A percentile compares a stretch with the other conserved stretches of the same genome.
Evolutionary conservation across 176 grass and related monocot species (phyloP).

Genomic region (Secale cereale): DNA sequence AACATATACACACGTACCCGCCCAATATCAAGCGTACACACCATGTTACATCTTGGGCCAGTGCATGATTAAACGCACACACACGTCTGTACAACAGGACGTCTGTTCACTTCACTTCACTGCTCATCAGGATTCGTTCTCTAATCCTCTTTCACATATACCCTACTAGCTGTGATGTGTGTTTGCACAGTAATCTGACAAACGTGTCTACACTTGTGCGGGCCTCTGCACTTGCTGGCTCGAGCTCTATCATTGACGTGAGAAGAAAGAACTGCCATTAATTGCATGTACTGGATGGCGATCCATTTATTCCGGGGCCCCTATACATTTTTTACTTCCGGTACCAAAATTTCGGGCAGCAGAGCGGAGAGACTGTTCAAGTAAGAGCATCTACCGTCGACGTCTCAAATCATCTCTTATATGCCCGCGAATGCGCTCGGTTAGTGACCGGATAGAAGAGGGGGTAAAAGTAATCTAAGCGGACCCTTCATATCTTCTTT

Average conservation of each 20-base stretch:
- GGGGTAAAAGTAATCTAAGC: too few species aligned
- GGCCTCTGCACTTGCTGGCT: not conserved
- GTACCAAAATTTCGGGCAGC: too few species aligned
- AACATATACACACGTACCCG: not conserved
- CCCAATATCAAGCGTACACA: conserved; percentile 5
- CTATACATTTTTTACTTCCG: not conserved
- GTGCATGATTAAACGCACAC: too few species aligned
- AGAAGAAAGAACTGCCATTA: not conserved
- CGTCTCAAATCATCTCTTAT: too few species aligned
- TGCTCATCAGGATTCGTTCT: not conserved
- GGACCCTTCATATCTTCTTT: too few species aligned
- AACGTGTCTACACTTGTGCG: too few species aligned
- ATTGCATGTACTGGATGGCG: not conserved
- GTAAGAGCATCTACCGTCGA: too few species aligned
- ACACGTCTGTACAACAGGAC: not conserved
- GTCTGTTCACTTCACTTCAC: not conserved
- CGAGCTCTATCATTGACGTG: not conserved
- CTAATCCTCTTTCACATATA: not conserved
- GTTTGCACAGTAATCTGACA: conserved; percentile 16
- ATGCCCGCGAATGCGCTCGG: too few species aligned
- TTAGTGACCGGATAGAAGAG: too few species aligned
- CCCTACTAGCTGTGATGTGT: not conserved
- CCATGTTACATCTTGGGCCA: conserved; percentile 1
- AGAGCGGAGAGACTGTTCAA: too few species aligned
- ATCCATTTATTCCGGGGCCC: not conserved